These are phyloP conservation scores for Solanum pennellii DNA, from an alignment of 257 asterid species.

Conservation along the genomic window DNA sequence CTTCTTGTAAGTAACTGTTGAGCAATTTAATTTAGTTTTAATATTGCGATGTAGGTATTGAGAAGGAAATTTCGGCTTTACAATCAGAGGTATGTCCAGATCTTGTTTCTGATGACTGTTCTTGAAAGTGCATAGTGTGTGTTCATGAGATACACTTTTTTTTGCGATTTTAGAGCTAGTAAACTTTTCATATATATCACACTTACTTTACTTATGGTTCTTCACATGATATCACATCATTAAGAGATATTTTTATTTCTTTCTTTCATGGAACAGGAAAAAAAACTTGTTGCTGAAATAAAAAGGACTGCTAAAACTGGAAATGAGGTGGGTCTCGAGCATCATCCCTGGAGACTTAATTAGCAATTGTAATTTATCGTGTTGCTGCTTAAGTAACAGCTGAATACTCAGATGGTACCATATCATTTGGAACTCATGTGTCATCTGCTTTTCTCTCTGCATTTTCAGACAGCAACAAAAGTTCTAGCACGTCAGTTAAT, in stretches of 20 bases:
- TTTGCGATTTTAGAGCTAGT: background rate
- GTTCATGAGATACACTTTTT: background rate
- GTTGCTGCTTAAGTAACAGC: background rate
- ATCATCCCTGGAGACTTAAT: background rate
- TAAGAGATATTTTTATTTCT: background rate
- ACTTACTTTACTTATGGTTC: background rate
- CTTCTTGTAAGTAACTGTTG: background rate
- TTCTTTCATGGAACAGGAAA: constrained; percentile 54
- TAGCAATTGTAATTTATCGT: background rate
- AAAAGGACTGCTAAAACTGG: constrained; percentile 96
- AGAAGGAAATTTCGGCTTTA: constrained; percentile 60
- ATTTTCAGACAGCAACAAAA: constrained; percentile 70
- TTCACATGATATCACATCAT: background rate
- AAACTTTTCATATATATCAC: background rate
- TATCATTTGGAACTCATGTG: background rate
- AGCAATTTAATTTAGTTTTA: background rate
- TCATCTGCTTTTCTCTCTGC: background rate
- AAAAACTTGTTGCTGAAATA: constrained; percentile 85
- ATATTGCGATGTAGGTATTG: constrained; percentile 44
- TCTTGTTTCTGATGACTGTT: background rate
- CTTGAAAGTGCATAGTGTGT: background rate
- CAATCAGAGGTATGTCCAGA: constrained; percentile 53
- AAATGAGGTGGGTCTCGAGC: constrained; percentile 52
- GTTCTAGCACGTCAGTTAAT: constrained; percentile 79
- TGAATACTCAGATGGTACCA: background rate